These are phyloP conservation scores for Rutidosis leptorrhynchoides DNA, from an alignment of 129 eudicot genomes.

Conservation along the genomic window DNA sequence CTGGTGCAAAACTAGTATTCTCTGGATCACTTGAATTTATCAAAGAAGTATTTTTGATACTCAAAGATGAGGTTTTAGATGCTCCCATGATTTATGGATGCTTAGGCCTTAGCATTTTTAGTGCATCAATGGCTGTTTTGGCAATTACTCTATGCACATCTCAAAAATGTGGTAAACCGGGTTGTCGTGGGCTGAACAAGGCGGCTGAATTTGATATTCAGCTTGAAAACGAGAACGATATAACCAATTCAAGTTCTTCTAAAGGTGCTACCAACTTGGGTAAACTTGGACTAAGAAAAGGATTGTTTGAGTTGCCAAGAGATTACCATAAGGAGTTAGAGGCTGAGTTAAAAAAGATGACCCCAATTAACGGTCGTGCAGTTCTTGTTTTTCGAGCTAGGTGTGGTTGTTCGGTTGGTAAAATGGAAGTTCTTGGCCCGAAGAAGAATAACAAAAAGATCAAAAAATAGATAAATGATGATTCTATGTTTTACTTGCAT, in stretches of 20 bases:
- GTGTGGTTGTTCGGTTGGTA: conserved; percentile 87
- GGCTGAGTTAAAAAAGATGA: conserved; percentile 87
- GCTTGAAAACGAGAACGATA: conserved; percentile 40
- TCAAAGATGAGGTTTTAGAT: conserved; percentile 51
- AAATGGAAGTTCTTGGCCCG: conserved; percentile 83
- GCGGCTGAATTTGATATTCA: conserved; percentile 73
- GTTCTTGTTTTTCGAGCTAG: conserved; percentile 71
- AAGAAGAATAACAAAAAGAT: conserved; percentile 56
- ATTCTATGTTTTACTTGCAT: conserved; percentile 24
- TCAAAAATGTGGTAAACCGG: conserved; percentile 59
- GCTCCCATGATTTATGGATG: conserved; percentile 65
- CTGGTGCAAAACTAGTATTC: conserved; percentile 36
- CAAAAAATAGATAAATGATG: conserved; percentile 48
- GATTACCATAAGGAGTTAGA: conserved; percentile 82
- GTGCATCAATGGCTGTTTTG: conserved; percentile 48
- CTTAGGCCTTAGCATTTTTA: conserved; percentile 52
- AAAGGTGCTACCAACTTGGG: conserved; percentile 24
- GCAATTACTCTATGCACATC: conserved; percentile 40
- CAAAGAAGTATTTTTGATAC: conserved; percentile 27
- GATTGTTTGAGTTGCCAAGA: conserved; percentile 70
- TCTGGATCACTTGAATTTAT: conserved; percentile 31
- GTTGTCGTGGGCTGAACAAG: conserved; percentile 59
- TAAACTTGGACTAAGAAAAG: conserved; percentile 50
- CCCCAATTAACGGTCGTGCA: conserved; percentile 86
- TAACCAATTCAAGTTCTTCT: conserved; percentile 34